phyloP scores from a whole-genome alignment of 306 rosid genomes.

The Inga oerstediana region DNA sequence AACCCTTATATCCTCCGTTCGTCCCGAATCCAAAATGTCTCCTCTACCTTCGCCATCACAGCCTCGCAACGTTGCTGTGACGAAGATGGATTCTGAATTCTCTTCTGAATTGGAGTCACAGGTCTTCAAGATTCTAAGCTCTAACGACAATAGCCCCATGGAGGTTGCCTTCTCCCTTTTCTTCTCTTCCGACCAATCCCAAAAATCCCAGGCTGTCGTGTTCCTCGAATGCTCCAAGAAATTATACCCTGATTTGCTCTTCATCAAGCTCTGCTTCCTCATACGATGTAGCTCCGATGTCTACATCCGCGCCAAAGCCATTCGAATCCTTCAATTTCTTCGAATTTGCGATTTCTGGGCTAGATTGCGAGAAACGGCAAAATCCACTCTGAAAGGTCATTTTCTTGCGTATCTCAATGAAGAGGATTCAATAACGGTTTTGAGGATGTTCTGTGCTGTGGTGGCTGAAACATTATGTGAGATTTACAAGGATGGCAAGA shows the following conservation, averaged over 20 bases:
- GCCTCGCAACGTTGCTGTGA: neutral
- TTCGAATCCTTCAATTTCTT: constrained; percentile 30
- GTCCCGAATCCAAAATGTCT: neutral
- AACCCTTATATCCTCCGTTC: constrained; percentile 3
- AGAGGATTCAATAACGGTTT: constrained; percentile 37
- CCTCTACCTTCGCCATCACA: neutral
- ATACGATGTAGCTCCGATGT: neutral
- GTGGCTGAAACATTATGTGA: constrained; percentile 31
- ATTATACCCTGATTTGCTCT: constrained; percentile 42
- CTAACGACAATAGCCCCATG: constrained; percentile 38
- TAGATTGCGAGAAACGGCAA: constrained; percentile 2
- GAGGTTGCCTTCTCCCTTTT: constrained; percentile 35
- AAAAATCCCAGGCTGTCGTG: constrained; percentile 17
- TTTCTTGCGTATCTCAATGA: constrained; percentile 22
- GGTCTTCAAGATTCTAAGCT: constrained; percentile 29
- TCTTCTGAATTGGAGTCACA: constrained; percentile 28
- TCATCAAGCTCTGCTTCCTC: constrained; percentile 45
- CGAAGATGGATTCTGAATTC: constrained; percentile 39
- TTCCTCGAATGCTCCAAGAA: constrained; percentile 44
- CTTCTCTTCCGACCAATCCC: constrained; percentile 8
- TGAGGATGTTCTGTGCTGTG: constrained; percentile 23
- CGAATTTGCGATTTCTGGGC: constrained; percentile 31
- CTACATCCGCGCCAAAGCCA: constrained; percentile 39
- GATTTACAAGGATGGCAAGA: constrained; percentile 6
- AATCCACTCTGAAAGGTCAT: constrained; percentile 29